Base-by-base conservation (phyloP, 169 alveolate species). In the Eimeria acervulina region DNA sequence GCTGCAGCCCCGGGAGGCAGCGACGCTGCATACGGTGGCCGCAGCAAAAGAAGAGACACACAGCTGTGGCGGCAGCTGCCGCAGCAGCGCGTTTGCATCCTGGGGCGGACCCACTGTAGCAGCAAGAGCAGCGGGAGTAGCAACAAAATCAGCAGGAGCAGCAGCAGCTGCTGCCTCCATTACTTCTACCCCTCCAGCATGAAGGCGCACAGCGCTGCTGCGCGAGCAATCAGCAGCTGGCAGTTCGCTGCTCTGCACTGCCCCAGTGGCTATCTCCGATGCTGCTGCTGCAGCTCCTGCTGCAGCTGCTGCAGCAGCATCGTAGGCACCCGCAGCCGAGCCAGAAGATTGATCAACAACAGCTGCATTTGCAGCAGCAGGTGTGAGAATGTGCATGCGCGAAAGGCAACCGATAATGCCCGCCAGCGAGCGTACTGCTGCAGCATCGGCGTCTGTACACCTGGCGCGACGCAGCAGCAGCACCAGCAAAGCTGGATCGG, bases 391-490 rank as follows among this genome's bases (percentile, higher is more conserved):
- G 87, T 76, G 87, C 51, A 76, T 42, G 59, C 59, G 61, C 33
- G 59, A 76, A 76, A 76, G 87, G 61, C 87, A 42, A 12, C 80
- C 80, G 42, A 76, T 36, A 28, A 76, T 42, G 59, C 61, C 87
- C 31, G 87, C 61, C 44, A 21, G 51, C 31, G 44, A 38, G 61
- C 51, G 87, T 33, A 42, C 87, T 76, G 87, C 87, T 15, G 87
- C 87, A 76, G 59, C 44, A 26, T 42, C 59, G 7, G 38, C 59
- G 28, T 76, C 87, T 10, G 59, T 23, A 42, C 61, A 26, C 59
- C 61, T 76, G 87, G 87, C 87, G 33, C 80, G 80, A 8, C 59
- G 87, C 87, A 76, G 87, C 59, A 76, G 87, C 51, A 76, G 42
- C 87, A 76, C 33, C 87, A 76, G 87, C 87, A 76, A 40, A 0